A percentile compares a stretch with the other conserved stretches of the same genome.
Evolutionary conservation across 805 yeast genomes (phyloP).

Genomic region (Sugiyamaella chiloensis): DNA sequence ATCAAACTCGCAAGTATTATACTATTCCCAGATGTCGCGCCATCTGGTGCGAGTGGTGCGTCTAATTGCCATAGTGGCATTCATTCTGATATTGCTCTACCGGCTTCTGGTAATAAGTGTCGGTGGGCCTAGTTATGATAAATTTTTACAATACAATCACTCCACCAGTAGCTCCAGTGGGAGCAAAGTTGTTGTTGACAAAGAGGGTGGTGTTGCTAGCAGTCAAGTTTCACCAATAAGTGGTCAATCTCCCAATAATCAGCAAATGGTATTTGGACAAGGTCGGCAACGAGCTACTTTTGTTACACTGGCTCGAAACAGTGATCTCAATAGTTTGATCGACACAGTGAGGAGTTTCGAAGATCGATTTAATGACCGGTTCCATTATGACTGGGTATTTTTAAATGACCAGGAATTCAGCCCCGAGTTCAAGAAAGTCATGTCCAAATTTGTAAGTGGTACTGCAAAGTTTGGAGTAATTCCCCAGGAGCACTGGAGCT

Average conservation of each 20-base stretch:
- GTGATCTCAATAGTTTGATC: conserved; percentile 55
- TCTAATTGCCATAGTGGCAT: not conserved
- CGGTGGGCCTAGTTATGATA: not conserved
- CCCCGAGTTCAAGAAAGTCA: conserved; percentile 60
- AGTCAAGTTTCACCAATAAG: not conserved
- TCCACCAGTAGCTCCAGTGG: not conserved
- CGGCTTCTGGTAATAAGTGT: not conserved
- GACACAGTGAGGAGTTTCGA: conserved; percentile 66
- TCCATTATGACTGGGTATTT: conserved; percentile 88
- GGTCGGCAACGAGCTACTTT: conserved; percentile 41
- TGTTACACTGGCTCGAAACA: conserved; percentile 62
- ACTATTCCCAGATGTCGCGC: conserved; percentile 3
- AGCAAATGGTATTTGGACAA: conserved; percentile 7
- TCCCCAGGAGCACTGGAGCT: conserved; percentile 79
- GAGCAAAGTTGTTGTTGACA: not conserved
- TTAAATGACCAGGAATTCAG: conserved; percentile 75
- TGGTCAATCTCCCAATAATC: not conserved
- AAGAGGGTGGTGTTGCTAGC: not conserved
- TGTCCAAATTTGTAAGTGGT: conserved; percentile 59
- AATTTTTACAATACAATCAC: not conserved
- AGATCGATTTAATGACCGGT: conserved; percentile 72
- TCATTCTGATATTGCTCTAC: not conserved
- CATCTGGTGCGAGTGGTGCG: conserved; percentile 1
- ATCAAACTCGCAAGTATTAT: too few species aligned
- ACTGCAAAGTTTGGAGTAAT: conserved; percentile 66